Conservation (phyloP, 805 yeast species). For the Yarrowia sp. region DNA sequence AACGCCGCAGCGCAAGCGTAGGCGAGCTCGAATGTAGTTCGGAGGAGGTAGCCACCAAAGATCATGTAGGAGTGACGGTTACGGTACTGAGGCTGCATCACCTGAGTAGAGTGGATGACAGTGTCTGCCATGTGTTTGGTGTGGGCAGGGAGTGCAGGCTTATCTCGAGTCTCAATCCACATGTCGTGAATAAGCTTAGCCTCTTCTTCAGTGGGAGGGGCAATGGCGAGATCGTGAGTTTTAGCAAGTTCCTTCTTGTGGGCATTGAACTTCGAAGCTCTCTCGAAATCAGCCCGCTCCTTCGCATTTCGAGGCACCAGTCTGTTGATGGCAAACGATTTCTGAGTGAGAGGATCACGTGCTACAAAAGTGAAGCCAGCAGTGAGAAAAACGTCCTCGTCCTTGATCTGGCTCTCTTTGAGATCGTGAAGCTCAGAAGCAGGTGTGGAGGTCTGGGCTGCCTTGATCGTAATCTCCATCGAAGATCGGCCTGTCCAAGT, state of each 20-base stretch:
- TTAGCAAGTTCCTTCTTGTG: conserved; percentile 82
- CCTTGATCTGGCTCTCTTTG: conserved; percentile 63
- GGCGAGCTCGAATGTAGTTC: conserved; percentile 93
- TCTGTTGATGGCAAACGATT: conserved; percentile 83
- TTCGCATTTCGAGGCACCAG: conserved; percentile 74
- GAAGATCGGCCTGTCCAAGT: conserved; percentile 95
- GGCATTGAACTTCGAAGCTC: conserved; percentile 90
- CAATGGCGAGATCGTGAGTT: conserved; percentile 63
- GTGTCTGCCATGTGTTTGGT: conserved; percentile 76
- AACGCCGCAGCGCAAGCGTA: conserved; percentile 92
- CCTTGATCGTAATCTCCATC: conserved; percentile 92
- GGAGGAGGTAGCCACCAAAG: conserved; percentile 91
- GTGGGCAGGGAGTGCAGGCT: conserved; percentile 56
- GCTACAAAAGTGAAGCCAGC: conserved; percentile 97
- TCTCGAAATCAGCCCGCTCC: conserved; percentile 82
- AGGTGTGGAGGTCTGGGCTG: conserved; percentile 71
- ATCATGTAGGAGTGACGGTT: conserved; percentile 94
- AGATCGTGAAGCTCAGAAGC: conserved; percentile 59
- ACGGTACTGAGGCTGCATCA: conserved; percentile 97
- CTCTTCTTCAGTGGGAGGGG: conserved; percentile 79
- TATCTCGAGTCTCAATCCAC: conserved; percentile 58
- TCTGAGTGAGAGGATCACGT: conserved; percentile 90
- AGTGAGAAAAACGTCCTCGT: conserved; percentile 75
- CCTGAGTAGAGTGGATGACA: conserved; percentile 71
- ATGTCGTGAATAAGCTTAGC: conserved; percentile 75